Conservation (phyloP, 2,329 filamentous ascomycete species). For the Ophiostoma pallidulum region DNA sequence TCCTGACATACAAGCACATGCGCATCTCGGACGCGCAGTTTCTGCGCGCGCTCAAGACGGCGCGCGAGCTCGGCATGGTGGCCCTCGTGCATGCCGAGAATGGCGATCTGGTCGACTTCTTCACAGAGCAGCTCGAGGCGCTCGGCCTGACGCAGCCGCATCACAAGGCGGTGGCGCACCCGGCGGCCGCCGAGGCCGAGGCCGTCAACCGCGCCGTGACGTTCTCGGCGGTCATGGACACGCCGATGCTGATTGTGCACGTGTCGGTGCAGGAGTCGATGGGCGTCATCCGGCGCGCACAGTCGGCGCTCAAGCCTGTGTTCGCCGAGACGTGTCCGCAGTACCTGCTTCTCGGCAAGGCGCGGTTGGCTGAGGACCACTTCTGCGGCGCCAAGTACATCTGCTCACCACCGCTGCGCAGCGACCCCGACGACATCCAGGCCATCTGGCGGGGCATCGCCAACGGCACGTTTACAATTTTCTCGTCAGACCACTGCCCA, state of each 20-base stretch:
- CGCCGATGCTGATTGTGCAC: constrained; percentile 43
- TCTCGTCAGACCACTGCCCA: constrained; percentile 39
- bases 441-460: constrained; percentile 41
- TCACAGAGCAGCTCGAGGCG: constrained; percentile 23
- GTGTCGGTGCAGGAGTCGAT: constrained; percentile 38
- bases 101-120: constrained; percentile 42
- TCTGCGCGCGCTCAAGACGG: constrained; percentile 38
- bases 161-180: constrained; percentile 36
- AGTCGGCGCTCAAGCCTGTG: constrained; percentile 39
- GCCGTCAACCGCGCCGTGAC: constrained; percentile 39
- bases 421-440: constrained; percentile 33
- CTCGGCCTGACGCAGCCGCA: constrained; percentile 26
- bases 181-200: constrained; percentile 36
- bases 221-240: constrained; percentile 35
- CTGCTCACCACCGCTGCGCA: constrained; percentile 41
- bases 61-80: constrained; percentile 36
- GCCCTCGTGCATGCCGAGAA: constrained; percentile 55
- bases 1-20: constrained; percentile 41
- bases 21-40: constrained; percentile 39
- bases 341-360: constrained; percentile 43
- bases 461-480: constrained; percentile 45
- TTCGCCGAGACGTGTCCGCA: constrained; percentile 50
- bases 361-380: constrained; percentile 14
- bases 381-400: constrained; percentile 40
- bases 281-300: constrained; percentile 39